Conservation (phyloP, 164 flowering plant species). For the Annona squamosa region DNA sequence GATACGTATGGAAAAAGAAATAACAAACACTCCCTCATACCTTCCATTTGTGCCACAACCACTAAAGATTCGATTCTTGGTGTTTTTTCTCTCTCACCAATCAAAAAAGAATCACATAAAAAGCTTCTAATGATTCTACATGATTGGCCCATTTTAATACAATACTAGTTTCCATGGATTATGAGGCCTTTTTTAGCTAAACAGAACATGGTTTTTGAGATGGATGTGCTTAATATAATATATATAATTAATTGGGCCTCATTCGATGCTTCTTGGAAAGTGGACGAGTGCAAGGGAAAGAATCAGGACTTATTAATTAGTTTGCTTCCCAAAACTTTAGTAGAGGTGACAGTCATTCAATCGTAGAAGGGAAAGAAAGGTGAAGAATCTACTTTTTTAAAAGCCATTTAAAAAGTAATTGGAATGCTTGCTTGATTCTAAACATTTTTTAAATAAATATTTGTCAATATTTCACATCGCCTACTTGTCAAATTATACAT, state of each 20-base stretch:
- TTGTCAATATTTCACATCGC: too few relatives aligned
- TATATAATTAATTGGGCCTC: not conserved
- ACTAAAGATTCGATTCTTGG: constrained; percentile 2
- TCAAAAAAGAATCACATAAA: not conserved
- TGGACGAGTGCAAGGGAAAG: too few relatives aligned
- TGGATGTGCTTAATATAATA: not conserved
- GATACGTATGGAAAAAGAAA: not conserved
- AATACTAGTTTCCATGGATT: not conserved
- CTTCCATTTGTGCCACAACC: not conserved
- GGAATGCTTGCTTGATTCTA: too few relatives aligned
- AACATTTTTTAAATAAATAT: too few relatives aligned
- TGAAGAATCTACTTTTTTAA: not conserved
- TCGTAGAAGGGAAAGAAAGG: not conserved
- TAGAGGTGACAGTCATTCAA: not conserved
- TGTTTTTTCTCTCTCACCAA: not conserved
- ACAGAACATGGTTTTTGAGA: not conserved
- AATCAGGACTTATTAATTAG: too few relatives aligned
- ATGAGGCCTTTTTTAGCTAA: not conserved
- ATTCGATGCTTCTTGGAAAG: not conserved
- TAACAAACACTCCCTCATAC: constrained; percentile 7
- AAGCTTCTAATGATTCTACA: not conserved
- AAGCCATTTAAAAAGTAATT: not conserved
- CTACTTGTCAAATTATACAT: too few relatives aligned
- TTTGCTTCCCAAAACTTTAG: too few relatives aligned
- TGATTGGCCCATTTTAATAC: constrained; percentile 4